Percentiles rank a stretch among this genome's conserved stretches.
phyloP scores from a whole-genome alignment of 2,329 filamentous ascomycete species.

The Didymosphaeria variabile region DNA sequence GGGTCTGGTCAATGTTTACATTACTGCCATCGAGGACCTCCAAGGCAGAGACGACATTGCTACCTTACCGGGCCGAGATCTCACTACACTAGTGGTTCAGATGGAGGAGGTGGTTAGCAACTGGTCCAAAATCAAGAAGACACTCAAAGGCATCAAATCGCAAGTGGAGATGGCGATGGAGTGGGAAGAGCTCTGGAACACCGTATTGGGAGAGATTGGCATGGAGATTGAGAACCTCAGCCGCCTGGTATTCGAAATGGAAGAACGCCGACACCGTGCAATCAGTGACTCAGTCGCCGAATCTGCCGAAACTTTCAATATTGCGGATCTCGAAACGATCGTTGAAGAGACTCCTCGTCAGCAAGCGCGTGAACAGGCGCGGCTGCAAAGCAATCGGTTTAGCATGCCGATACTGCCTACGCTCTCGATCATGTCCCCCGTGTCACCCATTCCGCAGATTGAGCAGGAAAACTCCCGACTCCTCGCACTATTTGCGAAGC shows the following conservation, averaged over 20 bases:
- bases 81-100: conserved; percentile 79
- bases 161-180: conserved; percentile 99
- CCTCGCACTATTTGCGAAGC: conserved; percentile 88
- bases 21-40: conserved; percentile 90
- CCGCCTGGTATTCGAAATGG: conserved; percentile 94
- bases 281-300: conserved; percentile 67
- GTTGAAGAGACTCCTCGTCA: conserved; percentile 81
- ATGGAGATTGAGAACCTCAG: conserved; percentile 83
- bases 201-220: conserved; percentile 90
- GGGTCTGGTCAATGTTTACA: conserved; percentile 88
- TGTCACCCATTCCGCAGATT: conserved; percentile 63
- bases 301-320: conserved; percentile 72
- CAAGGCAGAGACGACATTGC: conserved; percentile 81
- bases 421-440: conserved; percentile 69
- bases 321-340: conserved; percentile 91
- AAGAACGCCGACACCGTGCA: conserved; percentile 88
- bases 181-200: conserved; percentile 97
- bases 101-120: conserved; percentile 88
- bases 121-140: conserved; percentile 83
- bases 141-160: conserved; percentile 80
- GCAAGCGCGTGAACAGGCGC: conserved; percentile 64
- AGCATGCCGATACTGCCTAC: conserved; percentile 62
- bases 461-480: conserved; percentile 86
- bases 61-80: conserved; percentile 73
- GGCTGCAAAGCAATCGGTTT: conserved; percentile 69